These are phyloP conservation scores for Phytophthora hybrid DNA, from an alignment of 352 stramenopile species.

Conservation along the genomic window DNA sequence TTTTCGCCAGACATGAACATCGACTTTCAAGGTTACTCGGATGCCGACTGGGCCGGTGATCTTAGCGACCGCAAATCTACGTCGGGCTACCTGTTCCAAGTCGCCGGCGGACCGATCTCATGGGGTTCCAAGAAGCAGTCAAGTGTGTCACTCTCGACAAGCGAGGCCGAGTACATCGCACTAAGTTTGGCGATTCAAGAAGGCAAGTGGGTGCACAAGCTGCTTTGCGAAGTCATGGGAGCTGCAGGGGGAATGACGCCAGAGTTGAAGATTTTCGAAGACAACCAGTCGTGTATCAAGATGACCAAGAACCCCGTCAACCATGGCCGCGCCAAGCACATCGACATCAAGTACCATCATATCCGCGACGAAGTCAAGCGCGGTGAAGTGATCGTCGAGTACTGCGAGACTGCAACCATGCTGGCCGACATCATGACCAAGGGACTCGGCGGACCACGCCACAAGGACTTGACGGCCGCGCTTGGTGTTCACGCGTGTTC, in stretches of 20 bases:
- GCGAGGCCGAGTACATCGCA: slow-evolving; percentile 20
- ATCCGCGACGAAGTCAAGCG: slow-evolving; percentile 40
- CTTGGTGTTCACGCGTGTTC: slow-evolving; percentile 1
- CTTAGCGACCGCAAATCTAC: slow-evolving; percentile 20
- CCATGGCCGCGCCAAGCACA: slow-evolving; percentile 42
- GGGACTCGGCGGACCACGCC: slow-evolving; percentile 6
- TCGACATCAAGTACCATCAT: slow-evolving; percentile 40
- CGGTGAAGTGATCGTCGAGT: slow-evolving; percentile 29
- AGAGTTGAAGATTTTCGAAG: slow-evolving; percentile 1
- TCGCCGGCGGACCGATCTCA: neutral
- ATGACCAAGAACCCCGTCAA: slow-evolving; percentile 32
- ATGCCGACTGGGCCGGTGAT: slow-evolving; percentile 26
- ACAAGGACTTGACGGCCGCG: slow-evolving; percentile 1
- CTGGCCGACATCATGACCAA: slow-evolving; percentile 33
- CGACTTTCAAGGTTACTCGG: slow-evolving; percentile 16
- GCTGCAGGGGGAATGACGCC: neutral
- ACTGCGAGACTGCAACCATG: slow-evolving; percentile 22
- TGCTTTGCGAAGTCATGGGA: slow-evolving; percentile 13
- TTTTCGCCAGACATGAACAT: slow-evolving; percentile 1
- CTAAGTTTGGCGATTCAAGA: slow-evolving; percentile 21
- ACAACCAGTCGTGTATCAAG: slow-evolving; percentile 28
- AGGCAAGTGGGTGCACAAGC: slow-evolving; percentile 23
- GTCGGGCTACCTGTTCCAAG: slow-evolving; percentile 10
- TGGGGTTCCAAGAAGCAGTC: slow-evolving; percentile 25
- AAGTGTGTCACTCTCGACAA: slow-evolving; percentile 27